phyloP scores from a whole-genome alignment of 805 yeast species.

The Wickerhamomyces silvicola region DNA sequence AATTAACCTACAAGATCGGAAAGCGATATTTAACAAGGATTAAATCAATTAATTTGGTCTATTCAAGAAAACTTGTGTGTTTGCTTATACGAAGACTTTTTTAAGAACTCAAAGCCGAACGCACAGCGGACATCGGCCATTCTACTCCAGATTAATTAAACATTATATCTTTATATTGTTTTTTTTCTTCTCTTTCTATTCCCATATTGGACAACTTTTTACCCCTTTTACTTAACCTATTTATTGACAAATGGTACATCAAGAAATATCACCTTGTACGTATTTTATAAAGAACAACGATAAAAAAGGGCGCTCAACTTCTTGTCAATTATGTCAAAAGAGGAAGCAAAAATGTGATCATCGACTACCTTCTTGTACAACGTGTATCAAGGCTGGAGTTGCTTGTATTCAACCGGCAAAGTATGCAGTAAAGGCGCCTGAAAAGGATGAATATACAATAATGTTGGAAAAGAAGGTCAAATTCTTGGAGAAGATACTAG shows the following conservation, averaged over 20 bases:
- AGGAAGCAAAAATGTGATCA: slow-evolving; percentile 63
- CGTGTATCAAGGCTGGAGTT: slow-evolving; percentile 58
- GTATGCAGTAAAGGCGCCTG: slow-evolving; percentile 38
- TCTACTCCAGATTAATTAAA: too few relatives aligned
- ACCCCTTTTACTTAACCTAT: background rate
- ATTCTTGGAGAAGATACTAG: slow-evolving; percentile 42
- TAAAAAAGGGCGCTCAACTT: slow-evolving; percentile 50
- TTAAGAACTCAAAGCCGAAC: too few relatives aligned
- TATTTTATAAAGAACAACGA: slow-evolving; percentile 20
- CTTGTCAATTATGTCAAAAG: slow-evolving; percentile 50
- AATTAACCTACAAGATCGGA: too few relatives aligned
- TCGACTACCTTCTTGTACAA: slow-evolving; percentile 56
- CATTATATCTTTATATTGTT: background rate
- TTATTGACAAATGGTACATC: background rate
- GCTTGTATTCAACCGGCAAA: slow-evolving; percentile 60
- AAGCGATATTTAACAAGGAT: too few relatives aligned
- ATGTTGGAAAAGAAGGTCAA: slow-evolving; percentile 50
- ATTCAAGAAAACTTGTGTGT: too few relatives aligned
- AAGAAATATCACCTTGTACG: background rate
- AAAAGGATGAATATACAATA: slow-evolving; percentile 51
- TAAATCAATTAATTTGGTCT: too few relatives aligned
- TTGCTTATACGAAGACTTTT: too few relatives aligned
- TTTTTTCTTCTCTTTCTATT: background rate
- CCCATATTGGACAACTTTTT: background rate
- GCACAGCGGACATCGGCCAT: too few relatives aligned